These are phyloP conservation scores for Harringtonia lauricola DNA, from an alignment of 2,329 filamentous ascomycete genomes.

Conservation along the genomic window DNA sequence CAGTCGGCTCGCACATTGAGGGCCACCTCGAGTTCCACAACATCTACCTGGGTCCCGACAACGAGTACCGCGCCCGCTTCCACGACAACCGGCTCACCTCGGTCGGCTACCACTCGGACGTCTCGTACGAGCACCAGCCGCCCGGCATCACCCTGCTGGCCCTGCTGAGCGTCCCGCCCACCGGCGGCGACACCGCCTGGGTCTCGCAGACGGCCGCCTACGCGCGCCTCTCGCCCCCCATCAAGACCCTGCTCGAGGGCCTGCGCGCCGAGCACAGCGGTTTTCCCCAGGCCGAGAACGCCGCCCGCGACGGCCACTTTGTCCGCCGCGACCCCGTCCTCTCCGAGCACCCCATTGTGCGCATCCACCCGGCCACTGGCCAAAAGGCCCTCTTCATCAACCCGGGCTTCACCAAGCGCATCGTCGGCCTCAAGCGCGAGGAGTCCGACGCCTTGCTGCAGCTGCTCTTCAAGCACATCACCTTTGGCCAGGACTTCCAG, in stretches of 20 bases:
- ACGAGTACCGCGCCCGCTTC: slow-evolving; percentile 26
- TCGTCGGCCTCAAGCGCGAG: slow-evolving; percentile 55
- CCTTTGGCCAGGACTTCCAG: slow-evolving; percentile 52
- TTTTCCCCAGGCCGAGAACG: slow-evolving; percentile 25
- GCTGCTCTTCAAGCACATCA: slow-evolving; percentile 50
- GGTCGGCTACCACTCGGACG: slow-evolving; percentile 28
- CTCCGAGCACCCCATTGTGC: slow-evolving; percentile 64
- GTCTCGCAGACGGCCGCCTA: slow-evolving; percentile 26
- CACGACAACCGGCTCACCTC: slow-evolving; percentile 24
- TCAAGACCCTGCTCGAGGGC: slow-evolving; percentile 24
- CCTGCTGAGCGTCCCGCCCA: slow-evolving; percentile 23
- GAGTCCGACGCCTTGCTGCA: slow-evolving; percentile 57
- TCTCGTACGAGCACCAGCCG: slow-evolving; percentile 30
- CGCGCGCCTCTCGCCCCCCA: slow-evolving; percentile 23
- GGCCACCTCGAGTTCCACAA: slow-evolving; percentile 32
- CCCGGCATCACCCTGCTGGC: slow-evolving; percentile 29
- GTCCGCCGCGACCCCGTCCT: slow-evolving; percentile 38
- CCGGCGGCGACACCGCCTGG: slow-evolving; percentile 27
- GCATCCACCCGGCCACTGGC: slow-evolving; percentile 70
- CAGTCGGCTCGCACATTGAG: slow-evolving; percentile 30
- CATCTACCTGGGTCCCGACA: slow-evolving; percentile 34
- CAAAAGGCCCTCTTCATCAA: slow-evolving; percentile 80
- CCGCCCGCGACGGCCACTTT: slow-evolving; percentile 20
- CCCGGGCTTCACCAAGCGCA: slow-evolving; percentile 42
- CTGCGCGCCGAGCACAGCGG: slow-evolving; percentile 27